These are phyloP conservation scores for Rhizomucor miehei DNA, from an alignment of 371 early-diverging fungal genomes.

Conservation along the genomic window DNA sequence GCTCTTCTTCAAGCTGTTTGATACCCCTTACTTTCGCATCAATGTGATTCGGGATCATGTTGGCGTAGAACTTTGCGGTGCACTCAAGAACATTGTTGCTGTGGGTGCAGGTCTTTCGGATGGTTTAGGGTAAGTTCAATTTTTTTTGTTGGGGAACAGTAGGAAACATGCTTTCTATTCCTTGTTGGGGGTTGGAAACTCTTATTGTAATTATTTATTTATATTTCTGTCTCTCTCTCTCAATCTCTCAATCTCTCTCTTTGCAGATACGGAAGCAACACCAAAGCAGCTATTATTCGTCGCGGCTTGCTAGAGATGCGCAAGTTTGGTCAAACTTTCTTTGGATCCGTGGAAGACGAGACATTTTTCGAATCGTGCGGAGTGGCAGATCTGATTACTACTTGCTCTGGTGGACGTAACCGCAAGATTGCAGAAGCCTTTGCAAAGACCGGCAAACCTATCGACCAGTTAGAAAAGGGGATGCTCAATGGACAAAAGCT, in stretches of 20 bases:
- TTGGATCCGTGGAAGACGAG: constrained; percentile 71
- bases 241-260: no score
- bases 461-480: constrained; percentile 87
- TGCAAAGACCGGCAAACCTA: constrained; percentile 84
- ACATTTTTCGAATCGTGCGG: constrained; percentile 99
- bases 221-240: no score
- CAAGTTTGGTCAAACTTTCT: constrained; percentile 85
- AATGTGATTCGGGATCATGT: constrained; percentile 84
- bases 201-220: no score
- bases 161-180: not conserved
- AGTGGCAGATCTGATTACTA: constrained; percentile 92
- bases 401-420: constrained; percentile 97
- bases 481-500: constrained; percentile 97
- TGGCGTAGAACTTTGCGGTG: constrained; percentile 97
- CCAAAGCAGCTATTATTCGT: constrained; percentile 97
- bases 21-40: constrained; percentile 87
- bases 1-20: constrained; percentile 79
- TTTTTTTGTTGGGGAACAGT: constrained; percentile 4
- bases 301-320: constrained; percentile 97
- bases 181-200: constrained; percentile 52
- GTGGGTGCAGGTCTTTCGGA: constrained; percentile 97
- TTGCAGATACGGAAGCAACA: constrained; percentile 84
- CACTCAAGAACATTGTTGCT: constrained; percentile 98
- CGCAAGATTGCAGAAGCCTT: constrained; percentile 90
- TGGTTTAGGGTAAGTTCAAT: constrained; percentile 59